Conservation (phyloP, 805 yeast species). For the Teunomyces stri region DNA sequence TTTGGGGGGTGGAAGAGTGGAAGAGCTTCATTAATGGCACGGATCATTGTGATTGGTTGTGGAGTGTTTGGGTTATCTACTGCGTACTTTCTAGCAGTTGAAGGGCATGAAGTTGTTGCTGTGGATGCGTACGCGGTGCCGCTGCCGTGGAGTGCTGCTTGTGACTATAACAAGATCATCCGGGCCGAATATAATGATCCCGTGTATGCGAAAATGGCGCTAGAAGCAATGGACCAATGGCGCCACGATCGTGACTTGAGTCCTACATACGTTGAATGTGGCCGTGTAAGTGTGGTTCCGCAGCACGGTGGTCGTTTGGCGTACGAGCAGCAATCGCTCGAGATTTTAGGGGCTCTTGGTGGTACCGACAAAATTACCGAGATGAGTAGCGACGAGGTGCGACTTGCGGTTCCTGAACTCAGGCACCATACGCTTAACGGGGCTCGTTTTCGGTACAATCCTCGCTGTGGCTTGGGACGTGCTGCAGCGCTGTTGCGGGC, state of each 20-base stretch:
- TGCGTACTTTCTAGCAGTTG: background rate
- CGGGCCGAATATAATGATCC: conserved; percentile 1
- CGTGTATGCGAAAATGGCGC: background rate
- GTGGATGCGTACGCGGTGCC: background rate
- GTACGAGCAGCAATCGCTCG: background rate
- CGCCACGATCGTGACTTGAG: background rate
- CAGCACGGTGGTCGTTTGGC: background rate
- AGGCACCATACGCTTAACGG: background rate
- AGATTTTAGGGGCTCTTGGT: background rate
- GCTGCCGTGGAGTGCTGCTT: background rate
- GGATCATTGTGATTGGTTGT: background rate
- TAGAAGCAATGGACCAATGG: background rate
- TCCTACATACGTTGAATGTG: background rate
- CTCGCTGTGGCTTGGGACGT: background rate
- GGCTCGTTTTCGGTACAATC: background rate
- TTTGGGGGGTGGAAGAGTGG: no score
- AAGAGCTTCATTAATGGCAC: background rate
- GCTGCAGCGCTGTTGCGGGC: background rate
- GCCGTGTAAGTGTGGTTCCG: background rate
- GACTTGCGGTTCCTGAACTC: background rate
- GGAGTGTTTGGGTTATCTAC: background rate
- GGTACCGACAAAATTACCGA: background rate
- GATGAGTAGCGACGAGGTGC: background rate
- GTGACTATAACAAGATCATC: background rate
- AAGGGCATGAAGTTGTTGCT: background rate